These are phyloP conservation scores for Nigrospora osmanthi DNA, from an alignment of 2,329 filamentous ascomycete species.

Conservation along the genomic window DNA sequence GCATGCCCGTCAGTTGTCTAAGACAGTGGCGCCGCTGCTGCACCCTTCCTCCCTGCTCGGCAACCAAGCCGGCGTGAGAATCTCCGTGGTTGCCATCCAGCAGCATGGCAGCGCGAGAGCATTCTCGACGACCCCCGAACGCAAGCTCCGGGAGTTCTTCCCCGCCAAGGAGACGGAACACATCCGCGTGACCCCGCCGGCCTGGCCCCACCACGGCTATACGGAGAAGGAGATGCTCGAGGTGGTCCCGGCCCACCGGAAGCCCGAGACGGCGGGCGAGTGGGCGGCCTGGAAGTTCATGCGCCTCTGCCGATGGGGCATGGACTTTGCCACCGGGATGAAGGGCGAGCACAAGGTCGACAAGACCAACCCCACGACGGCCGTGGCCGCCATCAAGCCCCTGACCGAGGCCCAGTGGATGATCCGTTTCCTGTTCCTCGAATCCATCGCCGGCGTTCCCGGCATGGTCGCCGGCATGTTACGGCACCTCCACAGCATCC, in stretches of 20 bases:
- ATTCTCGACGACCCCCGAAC: slow-evolving; percentile 42
- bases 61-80: slow-evolving; percentile 15
- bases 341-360: slow-evolving; percentile 62
- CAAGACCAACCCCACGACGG: slow-evolving; percentile 47
- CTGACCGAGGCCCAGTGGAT: slow-evolving; percentile 86
- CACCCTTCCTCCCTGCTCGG: slow-evolving; percentile 11
- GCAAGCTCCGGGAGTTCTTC: slow-evolving; percentile 51
- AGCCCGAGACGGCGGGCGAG: slow-evolving; percentile 67
- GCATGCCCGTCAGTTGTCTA: slow-evolving; percentile 19
- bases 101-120: slow-evolving; percentile 18
- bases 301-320: slow-evolving; percentile 66
- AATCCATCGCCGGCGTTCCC: slow-evolving; percentile 89
- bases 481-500: slow-evolving; percentile 75
- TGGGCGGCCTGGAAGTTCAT: slow-evolving; percentile 71
- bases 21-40: slow-evolving; percentile 13
- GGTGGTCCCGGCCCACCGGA: slow-evolving; percentile 69
- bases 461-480: slow-evolving; percentile 97
- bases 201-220: slow-evolving; percentile 68
- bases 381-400: slow-evolving; percentile 44
- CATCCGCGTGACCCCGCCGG: slow-evolving; percentile 54
- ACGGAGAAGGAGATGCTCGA: slow-evolving; percentile 70
- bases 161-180: slow-evolving; percentile 51
- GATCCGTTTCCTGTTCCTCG: slow-evolving; percentile 83
- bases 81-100: slow-evolving; percentile 15
- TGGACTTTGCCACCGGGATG: slow-evolving; percentile 74